Evolutionary conservation across 768 basidiomycete species (phyloP).

Genomic region (Serendipita sp.): DNA sequence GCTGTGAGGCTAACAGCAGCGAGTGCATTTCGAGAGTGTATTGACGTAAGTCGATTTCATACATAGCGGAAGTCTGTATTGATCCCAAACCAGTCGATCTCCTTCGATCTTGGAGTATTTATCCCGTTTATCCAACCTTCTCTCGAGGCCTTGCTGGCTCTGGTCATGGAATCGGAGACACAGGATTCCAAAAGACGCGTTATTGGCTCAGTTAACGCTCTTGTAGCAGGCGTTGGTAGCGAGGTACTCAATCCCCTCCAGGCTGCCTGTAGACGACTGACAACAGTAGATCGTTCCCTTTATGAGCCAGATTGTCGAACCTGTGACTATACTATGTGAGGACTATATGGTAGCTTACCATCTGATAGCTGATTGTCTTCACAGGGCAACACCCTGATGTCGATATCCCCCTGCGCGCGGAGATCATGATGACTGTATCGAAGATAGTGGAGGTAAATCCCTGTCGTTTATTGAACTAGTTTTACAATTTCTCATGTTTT

Average conservation of each 20-base stretch:
- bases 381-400: constrained; percentile 53
- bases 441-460: constrained; percentile 47
- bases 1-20: constrained; percentile 82
- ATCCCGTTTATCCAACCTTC: constrained; percentile 47
- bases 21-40: constrained; percentile 59
- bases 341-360: constrained; percentile 6
- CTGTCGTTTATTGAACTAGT: background rate
- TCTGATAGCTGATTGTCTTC: background rate
- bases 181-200: constrained; percentile 64
- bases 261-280: background rate
- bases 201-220: constrained; percentile 46
- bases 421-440: constrained; percentile 51
- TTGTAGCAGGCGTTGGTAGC: constrained; percentile 37
- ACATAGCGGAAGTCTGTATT: background rate
- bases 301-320: constrained; percentile 39
- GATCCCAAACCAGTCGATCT: constrained; percentile 33
- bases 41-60: constrained; percentile 45
- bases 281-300: constrained; percentile 47
- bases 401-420: constrained; percentile 56
- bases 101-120: constrained; percentile 47
- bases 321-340: constrained; percentile 60
- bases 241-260: constrained; percentile 18
- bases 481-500: constrained; percentile 4
- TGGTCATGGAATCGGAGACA: constrained; percentile 58
- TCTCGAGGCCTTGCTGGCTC: constrained; percentile 46